Evolutionary conservation across 768 basidiomycete genomes (phyloP), one percentile per base, ranked within the genome.

Genomic region (Agaricus blazei): DNA sequence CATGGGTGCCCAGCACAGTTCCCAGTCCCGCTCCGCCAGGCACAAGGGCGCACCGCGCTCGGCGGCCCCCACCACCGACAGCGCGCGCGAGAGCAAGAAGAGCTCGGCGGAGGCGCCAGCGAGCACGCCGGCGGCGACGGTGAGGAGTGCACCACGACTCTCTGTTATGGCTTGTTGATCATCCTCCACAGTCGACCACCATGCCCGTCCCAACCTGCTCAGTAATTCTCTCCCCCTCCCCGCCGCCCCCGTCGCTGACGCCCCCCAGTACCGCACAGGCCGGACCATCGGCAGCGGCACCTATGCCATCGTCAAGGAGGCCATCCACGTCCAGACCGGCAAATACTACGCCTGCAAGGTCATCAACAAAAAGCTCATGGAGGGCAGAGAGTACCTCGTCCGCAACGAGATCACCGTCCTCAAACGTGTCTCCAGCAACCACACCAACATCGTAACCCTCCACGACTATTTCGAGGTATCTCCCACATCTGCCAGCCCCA

Each of bases 301-400:
- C 42, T 98, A 97, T 65, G 92, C 92, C 58, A 92, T 94, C 68
- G 92, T 93, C 47, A 93, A 93, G 72, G 93, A 97, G 75, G 94
- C 94, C 44, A 90, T 95, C 26, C 93, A 96, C 65, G 87, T 96
- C 75, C 86, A 88, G 74, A 93, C 93, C 1, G 77, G 77, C 58
- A 82, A 97, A 70, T 96, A 95, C 74, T 98, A 88, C 77, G 97
- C 96, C 23, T 98, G 95, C 82, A 99, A 99, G 72, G 97, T 98
- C 65, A 94, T 98, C 74, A 98, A 96, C 84, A 98, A 98, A 81
- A 93, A 95, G 66, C 83, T 97, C 56, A 97, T 97, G 94, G 90
- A 96, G 68, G 96, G 96, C 4, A 79, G 96, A 60, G 96, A 98
- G 73, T 86, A 95, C 68, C 98, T 99, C 96, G 91, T 97, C 55